Conservation (phyloP, 1,139 yeast genomes). For the Debaryomycetaceae sp. region DNA sequence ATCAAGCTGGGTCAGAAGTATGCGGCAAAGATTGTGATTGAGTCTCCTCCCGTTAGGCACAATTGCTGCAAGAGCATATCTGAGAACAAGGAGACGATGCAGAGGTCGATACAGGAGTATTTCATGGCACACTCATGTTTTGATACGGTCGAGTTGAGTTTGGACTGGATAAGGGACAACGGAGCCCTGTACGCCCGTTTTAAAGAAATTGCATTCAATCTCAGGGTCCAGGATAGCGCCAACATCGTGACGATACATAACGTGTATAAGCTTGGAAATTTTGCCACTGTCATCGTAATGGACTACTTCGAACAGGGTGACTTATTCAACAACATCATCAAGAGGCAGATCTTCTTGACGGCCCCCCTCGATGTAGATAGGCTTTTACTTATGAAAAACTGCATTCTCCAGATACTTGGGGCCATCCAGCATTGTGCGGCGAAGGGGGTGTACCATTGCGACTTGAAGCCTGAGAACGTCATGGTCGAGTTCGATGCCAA, state of each 20-base stretch:
- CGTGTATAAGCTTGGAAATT: slow-evolving; percentile 55
- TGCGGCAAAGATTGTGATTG: slow-evolving; percentile 75
- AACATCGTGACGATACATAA: slow-evolving; percentile 73
- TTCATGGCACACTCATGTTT: slow-evolving; percentile 19
- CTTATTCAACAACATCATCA: slow-evolving; percentile 76
- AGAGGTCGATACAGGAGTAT: slow-evolving; percentile 25
- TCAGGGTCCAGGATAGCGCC: slow-evolving; percentile 73
- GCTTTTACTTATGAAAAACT: slow-evolving; percentile 55
- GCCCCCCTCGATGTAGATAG: slow-evolving; percentile 31
- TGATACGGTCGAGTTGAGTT: slow-evolving; percentile 26
- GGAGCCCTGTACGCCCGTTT: slow-evolving; percentile 47
- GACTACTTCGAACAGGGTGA: slow-evolving; percentile 85
- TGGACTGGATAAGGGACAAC: slow-evolving; percentile 40
- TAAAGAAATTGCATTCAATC: slow-evolving; percentile 70
- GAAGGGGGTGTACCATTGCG: slow-evolving; percentile 76
- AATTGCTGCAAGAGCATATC: slow-evolving; percentile 21
- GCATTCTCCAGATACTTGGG: slow-evolving; percentile 71
- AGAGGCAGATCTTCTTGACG: slow-evolving; percentile 51
- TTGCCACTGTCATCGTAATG: slow-evolving; percentile 68
- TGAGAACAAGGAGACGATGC: slow-evolving; percentile 30
- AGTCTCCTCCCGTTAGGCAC: slow-evolving; percentile 27
- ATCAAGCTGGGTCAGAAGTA: slow-evolving; percentile 43
- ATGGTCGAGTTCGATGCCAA: slow-evolving; percentile 44
- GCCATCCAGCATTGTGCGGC: slow-evolving; percentile 70
- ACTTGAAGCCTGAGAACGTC: slow-evolving; percentile 86